A percentile compares a stretch with the other conserved stretches of the same genome.
These are phyloP conservation scores for Yamadazyma paraphyllophila DNA, from an alignment of 805 yeast species.

Conservation along the genomic window DNA sequence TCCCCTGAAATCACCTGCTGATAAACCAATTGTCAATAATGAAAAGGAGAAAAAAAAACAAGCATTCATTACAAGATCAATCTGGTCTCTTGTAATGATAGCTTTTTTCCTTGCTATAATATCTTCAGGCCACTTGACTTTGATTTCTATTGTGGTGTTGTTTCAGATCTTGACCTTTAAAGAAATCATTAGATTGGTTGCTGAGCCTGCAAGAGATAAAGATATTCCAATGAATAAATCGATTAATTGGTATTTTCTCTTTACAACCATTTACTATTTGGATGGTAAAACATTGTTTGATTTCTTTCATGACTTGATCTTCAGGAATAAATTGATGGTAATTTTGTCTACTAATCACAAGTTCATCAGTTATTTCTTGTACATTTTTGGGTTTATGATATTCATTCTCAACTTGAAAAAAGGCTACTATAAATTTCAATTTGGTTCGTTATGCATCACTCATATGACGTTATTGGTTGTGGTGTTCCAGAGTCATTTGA, in stretches of 20 bases:
- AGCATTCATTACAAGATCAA: conserved; percentile 80
- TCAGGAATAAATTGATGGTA: conserved; percentile 51
- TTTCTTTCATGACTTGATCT: conserved; percentile 56
- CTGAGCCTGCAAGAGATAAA: conserved; percentile 80
- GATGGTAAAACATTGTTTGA: conserved; percentile 81
- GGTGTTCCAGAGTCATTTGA: conserved; percentile 91
- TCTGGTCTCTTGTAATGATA: conserved; percentile 94
- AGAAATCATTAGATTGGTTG: conserved; percentile 83
- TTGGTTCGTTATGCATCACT: conserved; percentile 88
- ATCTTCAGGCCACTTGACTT: conserved; percentile 82
- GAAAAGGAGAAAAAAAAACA: conserved; percentile 69
- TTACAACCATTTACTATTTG: conserved; percentile 82
- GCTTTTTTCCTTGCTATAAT: conserved; percentile 64
- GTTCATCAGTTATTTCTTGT: conserved; percentile 78
- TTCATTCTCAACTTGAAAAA: conserved; percentile 87
- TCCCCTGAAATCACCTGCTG: not conserved
- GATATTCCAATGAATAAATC: conserved; percentile 78
- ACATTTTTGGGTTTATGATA: conserved; percentile 82
- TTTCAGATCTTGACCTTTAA: conserved; percentile 83
- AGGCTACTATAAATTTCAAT: conserved; percentile 88
- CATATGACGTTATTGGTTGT: conserved; percentile 90
- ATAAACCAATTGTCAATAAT: conserved; percentile 19
- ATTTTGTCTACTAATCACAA: conserved; percentile 75
- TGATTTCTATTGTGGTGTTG: conserved; percentile 65
- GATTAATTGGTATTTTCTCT: conserved; percentile 90